A percentile compares a stretch with the other conserved stretches of the same genome.
These are phyloP conservation scores for Coemansia sp. DNA, from an alignment of 192 early-diverging fungal species.

Conservation along the genomic window DNA sequence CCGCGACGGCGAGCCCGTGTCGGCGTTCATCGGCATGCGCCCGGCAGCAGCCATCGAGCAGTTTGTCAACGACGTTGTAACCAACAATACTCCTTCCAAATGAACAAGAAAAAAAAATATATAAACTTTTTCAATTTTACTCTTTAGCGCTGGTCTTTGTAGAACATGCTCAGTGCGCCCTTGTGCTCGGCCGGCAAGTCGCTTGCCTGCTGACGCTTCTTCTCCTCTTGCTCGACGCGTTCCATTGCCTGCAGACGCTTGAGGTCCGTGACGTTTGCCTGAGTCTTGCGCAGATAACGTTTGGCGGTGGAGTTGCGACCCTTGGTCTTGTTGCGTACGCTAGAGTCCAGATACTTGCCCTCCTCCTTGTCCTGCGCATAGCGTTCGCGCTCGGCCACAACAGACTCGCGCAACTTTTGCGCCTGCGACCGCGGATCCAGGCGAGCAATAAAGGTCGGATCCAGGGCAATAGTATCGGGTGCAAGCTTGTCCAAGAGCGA, in stretches of 20 bases:
- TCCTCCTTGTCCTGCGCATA: constrained; percentile 26
- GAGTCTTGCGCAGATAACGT: constrained; percentile 74
- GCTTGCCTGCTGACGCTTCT: constrained; percentile 14
- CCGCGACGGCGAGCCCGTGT: constrained; percentile 59
- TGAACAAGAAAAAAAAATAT: constrained; percentile 35
- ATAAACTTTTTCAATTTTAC: background rate
- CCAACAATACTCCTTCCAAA: constrained; percentile 55
- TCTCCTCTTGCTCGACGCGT: constrained; percentile 19
- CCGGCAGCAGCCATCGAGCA: constrained; percentile 40
- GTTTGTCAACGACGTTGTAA: constrained; percentile 59
- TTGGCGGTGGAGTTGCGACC: constrained; percentile 64
- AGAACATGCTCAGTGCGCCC: constrained; percentile 42
- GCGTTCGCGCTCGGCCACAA: constrained; percentile 7
- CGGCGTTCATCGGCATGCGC: constrained; percentile 66
- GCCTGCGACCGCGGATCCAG: constrained; percentile 63
- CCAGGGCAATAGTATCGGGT: constrained; percentile 87
- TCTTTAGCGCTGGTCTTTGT: constrained; percentile 26
- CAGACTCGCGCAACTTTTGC: constrained; percentile 11
- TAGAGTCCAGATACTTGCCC: constrained; percentile 35
- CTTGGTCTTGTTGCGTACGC: constrained; percentile 43
- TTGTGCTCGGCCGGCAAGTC: constrained; percentile 33
- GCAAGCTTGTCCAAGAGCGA: constrained; percentile 88
- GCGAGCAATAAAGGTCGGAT: constrained; percentile 78
- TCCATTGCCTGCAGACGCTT: constrained; percentile 47
- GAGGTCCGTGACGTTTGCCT: constrained; percentile 79